Evolutionary conservation across 192 early-diverging fungal genomes (phyloP), one percentile per base, ranked within the genome.

Genomic region (Phycomyces blakesleeanus): DNA sequence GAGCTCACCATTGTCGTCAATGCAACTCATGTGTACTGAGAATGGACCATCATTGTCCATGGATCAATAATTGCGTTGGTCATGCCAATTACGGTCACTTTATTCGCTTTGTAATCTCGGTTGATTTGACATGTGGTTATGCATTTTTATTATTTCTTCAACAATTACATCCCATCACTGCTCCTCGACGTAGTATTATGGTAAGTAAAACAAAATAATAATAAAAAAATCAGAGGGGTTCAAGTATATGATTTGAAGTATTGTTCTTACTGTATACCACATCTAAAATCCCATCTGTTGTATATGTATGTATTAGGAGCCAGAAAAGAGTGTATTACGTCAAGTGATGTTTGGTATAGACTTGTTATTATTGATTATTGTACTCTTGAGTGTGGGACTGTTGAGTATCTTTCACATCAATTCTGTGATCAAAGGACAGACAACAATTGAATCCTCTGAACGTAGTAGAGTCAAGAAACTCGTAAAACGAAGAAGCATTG

Each of bases 1-100:
- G 91, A 53, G 71, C 87, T n/a, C 90, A 91, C 73, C 91, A 93
- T 64, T 93, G 91, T 64, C 67, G 81, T 8, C 76, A 79, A 34
- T 93, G 91, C 70, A 79, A 85, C 51, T 80, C 79, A 34, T 93
- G 91, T 78, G 83, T 91, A 34, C 83, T 93, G 55, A 90, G 87
- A 62, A 90, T 93, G 89, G 91, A 93, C 61, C 91, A 93, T 64
- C 91, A 93, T 66, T 93, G 91, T 51, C 95, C 94, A 7, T 98
- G 93, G 93, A 85, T 94, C 65, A 82, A 87, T 75, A 87, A 93
- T 73, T 95, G 93, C 71, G 77, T 98, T 56, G 89, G 90, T 51
- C 77, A 89, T 76, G 74, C 65, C 58, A 87, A 93, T 78, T 80
- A 85, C 62, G 68, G 76, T 15, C 85, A 97, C 69, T 89, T 90